Base-by-base conservation (phyloP, 371 early-diverging fungal genomes). In the Lichtheimia ornata region DNA sequence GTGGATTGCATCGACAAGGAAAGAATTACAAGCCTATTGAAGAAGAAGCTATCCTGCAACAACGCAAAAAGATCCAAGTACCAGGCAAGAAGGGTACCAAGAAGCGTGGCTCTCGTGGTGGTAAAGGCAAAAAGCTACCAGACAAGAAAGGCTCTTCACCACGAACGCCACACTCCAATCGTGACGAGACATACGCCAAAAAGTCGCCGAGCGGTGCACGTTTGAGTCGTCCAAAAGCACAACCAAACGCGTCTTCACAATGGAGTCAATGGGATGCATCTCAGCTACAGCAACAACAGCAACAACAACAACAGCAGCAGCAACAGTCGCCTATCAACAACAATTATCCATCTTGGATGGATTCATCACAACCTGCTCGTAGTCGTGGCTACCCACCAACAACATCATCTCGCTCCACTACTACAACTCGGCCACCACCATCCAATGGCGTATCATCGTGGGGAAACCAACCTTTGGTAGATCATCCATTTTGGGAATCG, bases 21-120 rank as follows among this genome's bases (percentile, higher is more conserved):
- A 28, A 40, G 7, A 67, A 67, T 30, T 67, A 63, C 17, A 57
- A 22, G 22, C 67, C 67, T 22, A 50, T 67, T 40, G 67, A 67
- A 40, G 67, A 67, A 53, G 27, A 54, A 27, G 35, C 47, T 14
- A 67, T 67, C 43, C 30, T 67, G 4, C 24, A 50, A 30, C 67
- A 67, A 49, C 63, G 67, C 12, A 40, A 27, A 25, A 27, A 53
- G 35, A 35, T 11, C 35, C 35, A 35, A 35, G 35, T 35, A 9
- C 35, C 6, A 35, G 35, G 35, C 35, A 35, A 35, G 11, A 35
- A 35, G 11, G 35, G 35, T 2, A 9, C 35, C 35, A 35, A 11
- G 11, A 35, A 35, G 35, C 4, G 28, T 5, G 11, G 35, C 9
- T 35, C 35, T 35, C 35, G 35, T 35, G 35, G 35, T 35, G 11